A percentile compares a stretch with the other conserved stretches of the same genome.
Conservation (phyloP, 2,329 filamentous ascomycete genomes). For the Curvularia verruculosa region DNA sequence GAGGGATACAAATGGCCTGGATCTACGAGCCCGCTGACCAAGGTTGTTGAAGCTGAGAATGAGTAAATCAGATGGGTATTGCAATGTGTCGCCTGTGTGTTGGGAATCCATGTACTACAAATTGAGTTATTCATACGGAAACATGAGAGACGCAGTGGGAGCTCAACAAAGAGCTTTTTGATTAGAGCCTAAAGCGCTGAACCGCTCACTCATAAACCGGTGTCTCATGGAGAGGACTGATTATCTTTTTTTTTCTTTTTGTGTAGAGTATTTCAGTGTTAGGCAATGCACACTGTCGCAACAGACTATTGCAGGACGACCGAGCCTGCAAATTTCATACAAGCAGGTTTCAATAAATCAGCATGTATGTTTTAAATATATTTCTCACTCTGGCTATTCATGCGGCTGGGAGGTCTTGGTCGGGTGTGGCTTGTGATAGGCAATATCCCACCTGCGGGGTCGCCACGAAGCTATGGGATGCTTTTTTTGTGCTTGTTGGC, state of each 20-base stretch:
- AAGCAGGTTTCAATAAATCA: background rate
- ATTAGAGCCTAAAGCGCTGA: background rate
- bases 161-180: background rate
- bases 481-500: background rate
- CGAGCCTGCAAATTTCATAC: background rate
- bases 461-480: background rate
- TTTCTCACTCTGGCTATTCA: background rate
- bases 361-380: background rate
- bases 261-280: background rate
- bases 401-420: background rate
- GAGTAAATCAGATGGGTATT: slow-evolving; percentile 2
- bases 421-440: background rate
- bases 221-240: background rate
- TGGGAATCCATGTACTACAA: background rate
- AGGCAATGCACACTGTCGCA: background rate
- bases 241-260: background rate
- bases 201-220: background rate
- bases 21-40: slow-evolving; percentile 5
- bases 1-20: background rate
- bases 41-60: slow-evolving; percentile 11
- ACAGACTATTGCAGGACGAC: background rate
- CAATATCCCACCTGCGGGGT: background rate
- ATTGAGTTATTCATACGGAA: background rate
- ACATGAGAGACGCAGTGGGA: background rate
- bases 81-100: too few species aligned